Evolutionary conservation across 805 yeast species (phyloP), one percentile per base, ranked within the genome.

Genomic region (Wickerhamiella brachini): DNA sequence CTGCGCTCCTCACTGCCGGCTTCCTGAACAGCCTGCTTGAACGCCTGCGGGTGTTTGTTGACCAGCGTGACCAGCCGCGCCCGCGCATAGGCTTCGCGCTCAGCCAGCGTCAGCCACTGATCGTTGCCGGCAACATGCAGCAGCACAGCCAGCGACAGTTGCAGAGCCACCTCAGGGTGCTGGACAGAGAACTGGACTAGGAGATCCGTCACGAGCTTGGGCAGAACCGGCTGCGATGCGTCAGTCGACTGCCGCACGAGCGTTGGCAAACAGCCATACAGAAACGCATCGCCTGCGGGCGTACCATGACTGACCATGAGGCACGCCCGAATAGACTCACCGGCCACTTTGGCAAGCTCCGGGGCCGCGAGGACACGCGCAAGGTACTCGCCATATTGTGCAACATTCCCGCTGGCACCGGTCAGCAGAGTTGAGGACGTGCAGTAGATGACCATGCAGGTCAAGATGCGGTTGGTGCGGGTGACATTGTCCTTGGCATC

Each of bases 281-380:
- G 56, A 48, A 44, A 57, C 2, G 56, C 51, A 6, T 48, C 37
- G 10, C 56, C 54, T 5, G 55, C 46, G 1, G 52, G 49, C 5
- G 53, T 39, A 2, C 21, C 42, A 2, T 52, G 22, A 44, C 53
- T 44, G 1, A 51, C 45, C 20, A 66, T 60, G 42, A 83, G 69
- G 44, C 85, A 66, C 0, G 81, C 71, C 57, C 74, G 81, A 48
- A 83, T 69, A 15, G 93, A 81, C 55, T 81, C 88, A 12, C 80
- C 68, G 0, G 77, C 69, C 9, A 77, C 66, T 0, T 70, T 62
- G 8, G 71, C 57, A 8, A 65, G 61, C n/a, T 65, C 70, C 2
- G 67, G 61, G 5, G 68, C 56, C 44, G 10, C 8, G 21, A 31
- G 54, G 59, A 20, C 23, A 3, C 39, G 31, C 3, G 47, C 49